Evolutionary conservation across 768 basidiomycete species (phyloP).

Genomic region (Roridomyces roridus): DNA sequence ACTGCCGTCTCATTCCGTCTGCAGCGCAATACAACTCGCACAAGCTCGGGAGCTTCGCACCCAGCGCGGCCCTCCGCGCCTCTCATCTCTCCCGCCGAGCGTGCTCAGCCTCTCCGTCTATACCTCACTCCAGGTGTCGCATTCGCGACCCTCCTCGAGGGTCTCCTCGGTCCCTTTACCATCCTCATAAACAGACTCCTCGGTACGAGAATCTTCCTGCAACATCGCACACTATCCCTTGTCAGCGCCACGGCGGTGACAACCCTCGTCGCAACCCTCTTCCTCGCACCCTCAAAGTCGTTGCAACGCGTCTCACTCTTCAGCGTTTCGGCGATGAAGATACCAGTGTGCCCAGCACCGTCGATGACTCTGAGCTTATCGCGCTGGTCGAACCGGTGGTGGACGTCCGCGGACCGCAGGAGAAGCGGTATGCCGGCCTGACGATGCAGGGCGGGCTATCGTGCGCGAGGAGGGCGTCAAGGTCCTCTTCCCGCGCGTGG

Average conservation of each 20-base stretch:
- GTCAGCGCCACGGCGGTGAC: neutral
- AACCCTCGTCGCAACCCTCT: neutral
- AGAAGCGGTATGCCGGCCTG: constrained; percentile 19
- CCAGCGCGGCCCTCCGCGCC: constrained; percentile 4
- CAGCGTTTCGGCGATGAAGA: constrained; percentile 5
- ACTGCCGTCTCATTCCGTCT: neutral
- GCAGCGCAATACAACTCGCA: constrained; percentile 14
- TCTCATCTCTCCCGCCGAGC: constrained; percentile 20
- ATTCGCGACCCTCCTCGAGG: neutral
- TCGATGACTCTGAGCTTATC: no score
- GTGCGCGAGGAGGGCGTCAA: constrained; percentile 19
- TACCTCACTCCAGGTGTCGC: constrained; percentile 20
- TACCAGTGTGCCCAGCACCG: neutral
- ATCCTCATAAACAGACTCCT: neutral
- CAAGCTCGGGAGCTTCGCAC: constrained; percentile 12
- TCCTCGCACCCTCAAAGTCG: constrained; percentile 18
- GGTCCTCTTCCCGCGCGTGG: constrained; percentile 21
- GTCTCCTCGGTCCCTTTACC: neutral
- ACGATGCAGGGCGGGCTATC: constrained; percentile 1
- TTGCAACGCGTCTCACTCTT: constrained; percentile 16
- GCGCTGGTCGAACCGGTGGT: no score
- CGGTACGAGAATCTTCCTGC: neutral
- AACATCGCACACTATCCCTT: neutral
- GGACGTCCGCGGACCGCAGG: constrained; percentile 4
- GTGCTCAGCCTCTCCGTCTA: constrained; percentile 6